These are phyloP conservation scores for Hirschfeldia incana DNA, from an alignment of 345 rosid genomes.

Conservation along the genomic window DNA sequence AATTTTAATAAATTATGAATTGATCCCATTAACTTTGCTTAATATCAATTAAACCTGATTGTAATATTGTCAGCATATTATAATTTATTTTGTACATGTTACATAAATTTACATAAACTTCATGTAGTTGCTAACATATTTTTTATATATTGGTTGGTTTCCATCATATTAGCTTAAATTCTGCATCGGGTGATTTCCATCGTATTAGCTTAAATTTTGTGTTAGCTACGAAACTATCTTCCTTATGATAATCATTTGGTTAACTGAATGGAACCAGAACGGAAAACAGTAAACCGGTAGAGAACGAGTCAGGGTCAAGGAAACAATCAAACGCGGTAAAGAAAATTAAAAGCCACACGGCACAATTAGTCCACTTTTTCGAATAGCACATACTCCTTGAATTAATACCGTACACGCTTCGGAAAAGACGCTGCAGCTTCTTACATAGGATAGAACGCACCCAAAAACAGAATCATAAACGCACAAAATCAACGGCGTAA, in stretches of 20 bases:
- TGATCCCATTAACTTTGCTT: no score
- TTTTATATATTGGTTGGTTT: no score
- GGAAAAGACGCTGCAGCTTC: not conserved
- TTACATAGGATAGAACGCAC: not conserved
- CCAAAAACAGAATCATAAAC: not conserved
- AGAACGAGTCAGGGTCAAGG: constrained; percentile 3
- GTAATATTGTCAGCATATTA: no score
- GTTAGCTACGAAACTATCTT: no score
- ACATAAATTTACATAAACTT: no score
- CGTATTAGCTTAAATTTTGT: no score
- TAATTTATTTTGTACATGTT: no score
- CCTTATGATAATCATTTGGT: not conserved
- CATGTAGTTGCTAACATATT: no score
- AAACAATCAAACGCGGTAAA: constrained; percentile 26
- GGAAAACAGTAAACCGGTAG: constrained; percentile 8
- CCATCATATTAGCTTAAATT: no score
- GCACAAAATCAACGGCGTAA: not conserved
- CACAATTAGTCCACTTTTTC: constrained; percentile 5
- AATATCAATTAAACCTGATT: no score
- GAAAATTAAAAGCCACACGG: constrained; percentile 4
- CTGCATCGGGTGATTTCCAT: no score
- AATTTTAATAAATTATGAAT: no score
- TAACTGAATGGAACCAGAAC: constrained; percentile 1
- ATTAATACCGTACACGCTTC: not conserved
- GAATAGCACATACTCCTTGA: constrained; percentile 14